Conservation (phyloP, 2,329 filamentous ascomycete genomes). For the Hypomyces rosellus region DNA sequence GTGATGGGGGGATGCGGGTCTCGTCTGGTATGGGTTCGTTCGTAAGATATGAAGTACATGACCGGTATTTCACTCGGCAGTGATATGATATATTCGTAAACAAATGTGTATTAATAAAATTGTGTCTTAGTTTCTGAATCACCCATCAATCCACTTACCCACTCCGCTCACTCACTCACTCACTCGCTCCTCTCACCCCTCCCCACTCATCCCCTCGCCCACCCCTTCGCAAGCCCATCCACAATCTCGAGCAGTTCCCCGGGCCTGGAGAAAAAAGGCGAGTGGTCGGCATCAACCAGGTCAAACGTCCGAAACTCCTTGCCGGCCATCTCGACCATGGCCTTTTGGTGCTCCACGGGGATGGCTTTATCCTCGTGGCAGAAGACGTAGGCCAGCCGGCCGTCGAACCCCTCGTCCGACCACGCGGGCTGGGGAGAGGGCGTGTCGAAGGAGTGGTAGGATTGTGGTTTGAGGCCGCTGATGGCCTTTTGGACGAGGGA, state of each 20-base stretch:
- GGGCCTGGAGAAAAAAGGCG: conserved; percentile 8
- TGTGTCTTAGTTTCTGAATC: too few species aligned
- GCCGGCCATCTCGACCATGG: conserved; percentile 3
- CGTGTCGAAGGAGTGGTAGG: neutral
- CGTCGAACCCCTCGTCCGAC: conserved; percentile 11
- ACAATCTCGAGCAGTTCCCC: conserved; percentile 5
- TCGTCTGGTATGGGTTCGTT: too few species aligned
- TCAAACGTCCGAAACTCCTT: conserved; percentile 8
- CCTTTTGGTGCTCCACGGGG: conserved; percentile 3
- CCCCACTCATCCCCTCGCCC: neutral
- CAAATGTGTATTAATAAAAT: too few species aligned
- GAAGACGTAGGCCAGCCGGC: conserved; percentile 9
- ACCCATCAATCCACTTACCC: too few species aligned
- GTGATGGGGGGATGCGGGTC: too few species aligned
- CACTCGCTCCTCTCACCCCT: too few species aligned
- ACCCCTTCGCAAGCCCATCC: conserved; percentile 1
- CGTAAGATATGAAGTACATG: too few species aligned
- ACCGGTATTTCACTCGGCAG: too few species aligned
- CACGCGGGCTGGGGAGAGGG: conserved; percentile 8
- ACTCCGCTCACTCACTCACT: too few species aligned
- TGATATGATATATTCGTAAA: too few species aligned
- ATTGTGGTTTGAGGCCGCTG: neutral
- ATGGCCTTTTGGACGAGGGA: neutral
- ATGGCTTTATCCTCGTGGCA: conserved; percentile 9
- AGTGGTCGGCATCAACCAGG: conserved; percentile 10